A percentile compares a stretch with the other conserved stretches of the same genome.
phyloP scores from a whole-genome alignment of 257 asterid genomes.

The Solanum corneliomulleri region DNA sequence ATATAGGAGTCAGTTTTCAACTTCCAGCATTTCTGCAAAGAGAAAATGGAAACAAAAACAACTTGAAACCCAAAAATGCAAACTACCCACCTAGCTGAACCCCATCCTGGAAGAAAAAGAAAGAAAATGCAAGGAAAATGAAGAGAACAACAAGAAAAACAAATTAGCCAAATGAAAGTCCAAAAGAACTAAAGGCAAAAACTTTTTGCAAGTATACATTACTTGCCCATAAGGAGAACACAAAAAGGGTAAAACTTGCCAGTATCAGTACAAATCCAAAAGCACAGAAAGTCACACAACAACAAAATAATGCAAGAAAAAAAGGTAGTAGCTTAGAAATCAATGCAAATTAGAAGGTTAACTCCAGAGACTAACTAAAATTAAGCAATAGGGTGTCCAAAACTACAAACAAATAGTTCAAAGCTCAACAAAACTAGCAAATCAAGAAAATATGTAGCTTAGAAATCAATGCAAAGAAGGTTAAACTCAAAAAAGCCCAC shows the following conservation, averaged over 20 bases:
- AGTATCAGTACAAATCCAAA: not conserved
- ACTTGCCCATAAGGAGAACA: not conserved
- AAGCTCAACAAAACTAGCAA: not conserved
- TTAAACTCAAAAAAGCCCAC: not conserved
- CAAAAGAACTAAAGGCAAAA: not conserved
- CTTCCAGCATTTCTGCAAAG: not conserved
- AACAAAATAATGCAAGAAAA: not conserved
- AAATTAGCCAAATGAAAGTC: not conserved
- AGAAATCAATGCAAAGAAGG: not conserved
- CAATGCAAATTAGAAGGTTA: not conserved
- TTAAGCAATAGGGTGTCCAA: not conserved
- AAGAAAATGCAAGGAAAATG: not conserved
- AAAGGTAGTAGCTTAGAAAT: not conserved
- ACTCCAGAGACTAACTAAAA: not conserved
- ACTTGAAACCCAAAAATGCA: not conserved
- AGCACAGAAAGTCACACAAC: not conserved
- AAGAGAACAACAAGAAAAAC: not conserved
- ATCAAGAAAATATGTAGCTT: not conserved
- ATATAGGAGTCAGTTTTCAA: not conserved
- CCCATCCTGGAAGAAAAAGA: not conserved
- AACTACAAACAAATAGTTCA: not conserved
- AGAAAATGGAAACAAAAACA: not conserved
- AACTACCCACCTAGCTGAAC: not conserved
- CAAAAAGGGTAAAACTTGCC: not conserved
- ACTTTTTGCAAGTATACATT: not conserved